Evolutionary conservation across 2,329 filamentous ascomycete species (phyloP).

Genomic region (Setomelanomma holmii): DNA sequence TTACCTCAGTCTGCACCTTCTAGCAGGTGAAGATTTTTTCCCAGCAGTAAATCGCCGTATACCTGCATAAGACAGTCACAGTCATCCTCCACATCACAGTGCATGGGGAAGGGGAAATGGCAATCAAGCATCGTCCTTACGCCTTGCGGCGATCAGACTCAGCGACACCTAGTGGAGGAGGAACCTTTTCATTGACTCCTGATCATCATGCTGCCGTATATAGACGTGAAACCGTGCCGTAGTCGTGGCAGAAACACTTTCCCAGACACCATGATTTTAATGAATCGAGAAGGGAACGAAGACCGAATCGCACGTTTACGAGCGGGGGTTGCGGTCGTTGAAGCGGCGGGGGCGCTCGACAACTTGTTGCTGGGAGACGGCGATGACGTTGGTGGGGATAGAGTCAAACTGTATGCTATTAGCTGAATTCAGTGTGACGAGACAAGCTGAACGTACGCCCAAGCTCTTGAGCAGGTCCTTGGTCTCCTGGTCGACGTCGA

Average conservation of each 20-base stretch:
- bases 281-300: slow-evolving; percentile 38
- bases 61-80: neutral
- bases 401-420: slow-evolving; percentile 77
- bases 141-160: slow-evolving; percentile 65
- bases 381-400: slow-evolving; percentile 94
- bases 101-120: slow-evolving; percentile 59
- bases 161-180: slow-evolving; percentile 81
- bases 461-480: slow-evolving; percentile 99
- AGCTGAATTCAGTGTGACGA: neutral
- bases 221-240: slow-evolving; percentile 76
- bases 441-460: slow-evolving; percentile 74
- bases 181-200: slow-evolving; percentile 60
- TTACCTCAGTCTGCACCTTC: no score
- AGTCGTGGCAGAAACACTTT: slow-evolving; percentile 91
- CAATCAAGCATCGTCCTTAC: slow-evolving; percentile 85
- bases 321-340: slow-evolving; percentile 64
- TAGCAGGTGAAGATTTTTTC: no score
- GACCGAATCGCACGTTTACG: slow-evolving; percentile 59
- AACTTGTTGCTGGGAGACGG: slow-evolving; percentile 86
- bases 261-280: slow-evolving; percentile 75
- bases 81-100: slow-evolving; percentile 18
- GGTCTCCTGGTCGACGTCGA: slow-evolving; percentile 96
- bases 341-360: slow-evolving; percentile 84
- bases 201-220: slow-evolving; percentile 76
- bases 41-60: no score